These are phyloP conservation scores for Besnoitia besnoiti DNA, from an alignment of 169 alveolate genomes.

Conservation along the genomic window DNA sequence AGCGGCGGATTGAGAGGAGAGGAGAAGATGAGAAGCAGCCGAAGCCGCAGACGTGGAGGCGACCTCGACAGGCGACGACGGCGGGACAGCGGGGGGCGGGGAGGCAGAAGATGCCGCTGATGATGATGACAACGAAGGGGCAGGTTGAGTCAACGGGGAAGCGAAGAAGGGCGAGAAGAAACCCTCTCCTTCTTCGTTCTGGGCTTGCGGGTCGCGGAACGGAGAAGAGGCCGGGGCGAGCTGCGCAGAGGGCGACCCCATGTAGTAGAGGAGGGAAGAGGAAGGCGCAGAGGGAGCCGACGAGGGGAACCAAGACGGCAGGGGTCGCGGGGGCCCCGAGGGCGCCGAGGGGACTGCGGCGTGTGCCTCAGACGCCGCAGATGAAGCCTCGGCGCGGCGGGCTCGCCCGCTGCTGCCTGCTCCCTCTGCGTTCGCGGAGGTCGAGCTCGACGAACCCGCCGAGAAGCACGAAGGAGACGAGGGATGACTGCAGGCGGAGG, in stretches of 20 bases:
- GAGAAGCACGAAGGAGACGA: too few relatives aligned
- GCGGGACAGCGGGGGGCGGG: not conserved
- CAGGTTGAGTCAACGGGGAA: not conserved
- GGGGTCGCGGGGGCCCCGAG: too few relatives aligned
- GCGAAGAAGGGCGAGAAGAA: not conserved
- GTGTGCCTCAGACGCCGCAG: too few relatives aligned
- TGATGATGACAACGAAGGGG: not conserved
- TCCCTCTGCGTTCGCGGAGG: too few relatives aligned
- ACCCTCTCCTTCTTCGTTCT: not conserved
- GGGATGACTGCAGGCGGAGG: too few relatives aligned
- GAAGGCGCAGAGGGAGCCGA: not conserved
- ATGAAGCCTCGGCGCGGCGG: too few relatives aligned
- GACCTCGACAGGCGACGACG: not conserved
- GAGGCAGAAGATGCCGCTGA: not conserved
- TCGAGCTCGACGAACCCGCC: too few relatives aligned
- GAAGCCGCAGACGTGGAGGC: not conserved
- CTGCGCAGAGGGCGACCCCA: not conserved
- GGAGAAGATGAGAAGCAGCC: not conserved
- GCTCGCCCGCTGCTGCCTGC: too few relatives aligned
- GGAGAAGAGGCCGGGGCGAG: not conserved
- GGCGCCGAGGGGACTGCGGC: too few relatives aligned
- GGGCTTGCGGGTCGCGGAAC: not conserved
- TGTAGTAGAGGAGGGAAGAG: not conserved
- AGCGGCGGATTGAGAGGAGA: not conserved
- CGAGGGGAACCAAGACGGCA: not conserved